Evolutionary conservation across 306 rosid genomes (phyloP).

Genomic region (Cicer pinnatifidum): DNA sequence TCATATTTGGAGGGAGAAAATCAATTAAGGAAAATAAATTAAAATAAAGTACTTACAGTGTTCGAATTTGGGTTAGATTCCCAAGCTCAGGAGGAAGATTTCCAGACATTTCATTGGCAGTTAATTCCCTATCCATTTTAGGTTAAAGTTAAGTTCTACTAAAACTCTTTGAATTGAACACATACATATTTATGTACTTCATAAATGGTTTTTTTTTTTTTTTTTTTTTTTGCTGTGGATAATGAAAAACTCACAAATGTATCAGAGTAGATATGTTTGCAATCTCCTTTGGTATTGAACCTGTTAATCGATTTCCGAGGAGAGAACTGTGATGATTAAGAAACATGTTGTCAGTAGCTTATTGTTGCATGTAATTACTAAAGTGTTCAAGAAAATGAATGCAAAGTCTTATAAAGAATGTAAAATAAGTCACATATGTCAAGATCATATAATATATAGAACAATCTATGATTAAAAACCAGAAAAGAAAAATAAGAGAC

Average conservation of each 20-base stretch:
- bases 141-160: neutral
- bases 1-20: neutral
- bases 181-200: neutral
- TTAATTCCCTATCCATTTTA: conserved; percentile 13
- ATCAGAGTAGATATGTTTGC: conserved; percentile 66
- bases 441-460: neutral
- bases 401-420: neutral
- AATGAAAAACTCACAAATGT: conserved; percentile 59
- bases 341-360: neutral
- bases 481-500: neutral
- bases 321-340: conserved; percentile 55
- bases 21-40: neutral
- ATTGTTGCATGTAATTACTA: neutral
- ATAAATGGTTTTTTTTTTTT: neutral
- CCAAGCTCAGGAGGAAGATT: conserved; percentile 19
- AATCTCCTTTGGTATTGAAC: conserved; percentile 66
- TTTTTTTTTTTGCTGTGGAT: neutral
- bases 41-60: conserved; percentile 22
- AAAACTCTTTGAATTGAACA: neutral
- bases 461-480: neutral
- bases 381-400: neutral
- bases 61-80: neutral
- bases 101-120: neutral
- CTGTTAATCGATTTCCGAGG: conserved; percentile 63
- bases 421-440: neutral